Evolutionary conservation across 2,329 filamentous ascomycete genomes (phyloP).

Genomic region (Xylaria hypoxylon): DNA sequence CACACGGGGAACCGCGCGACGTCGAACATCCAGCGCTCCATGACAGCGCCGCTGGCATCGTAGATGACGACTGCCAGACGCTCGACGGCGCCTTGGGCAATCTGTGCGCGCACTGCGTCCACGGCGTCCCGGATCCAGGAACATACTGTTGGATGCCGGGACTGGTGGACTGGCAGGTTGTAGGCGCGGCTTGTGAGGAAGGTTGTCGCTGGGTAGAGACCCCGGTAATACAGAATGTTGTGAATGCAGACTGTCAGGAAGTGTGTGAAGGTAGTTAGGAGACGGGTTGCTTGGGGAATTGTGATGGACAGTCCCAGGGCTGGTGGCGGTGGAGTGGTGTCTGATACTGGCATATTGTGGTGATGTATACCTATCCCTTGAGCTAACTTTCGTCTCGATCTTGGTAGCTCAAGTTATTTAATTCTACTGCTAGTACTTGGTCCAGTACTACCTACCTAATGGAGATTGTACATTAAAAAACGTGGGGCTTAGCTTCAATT

Average conservation of each 20-base stretch:
- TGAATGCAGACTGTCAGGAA: slow-evolving; percentile 88
- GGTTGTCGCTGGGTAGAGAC: slow-evolving; percentile 79
- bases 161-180: slow-evolving; percentile 86
- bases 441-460: too few relatives aligned
- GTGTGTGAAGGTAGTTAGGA: slow-evolving; percentile 77
- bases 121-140: slow-evolving; percentile 87
- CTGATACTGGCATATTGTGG: slow-evolving; percentile 25
- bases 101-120: slow-evolving; percentile 75
- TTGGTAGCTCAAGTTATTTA: too few relatives aligned
- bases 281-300: slow-evolving; percentile 60
- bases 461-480: too few relatives aligned
- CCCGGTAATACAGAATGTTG: slow-evolving; percentile 85
- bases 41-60: slow-evolving; percentile 54
- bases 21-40: slow-evolving; percentile 73
- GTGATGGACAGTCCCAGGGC: slow-evolving; percentile 47
- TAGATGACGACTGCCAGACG: slow-evolving; percentile 63
- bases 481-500: too few relatives aligned
- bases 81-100: slow-evolving; percentile 67
- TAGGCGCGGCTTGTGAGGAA: slow-evolving; percentile 85
- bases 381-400: too few relatives aligned
- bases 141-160: slow-evolving; percentile 86
- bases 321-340: slow-evolving; percentile 33
- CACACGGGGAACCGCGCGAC: slow-evolving; percentile 63
- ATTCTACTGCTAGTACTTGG: too few relatives aligned
- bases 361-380: background rate